Evolutionary conservation across 257 asterid genomes (phyloP).

Genomic region (Nicotiana sylvestris): DNA sequence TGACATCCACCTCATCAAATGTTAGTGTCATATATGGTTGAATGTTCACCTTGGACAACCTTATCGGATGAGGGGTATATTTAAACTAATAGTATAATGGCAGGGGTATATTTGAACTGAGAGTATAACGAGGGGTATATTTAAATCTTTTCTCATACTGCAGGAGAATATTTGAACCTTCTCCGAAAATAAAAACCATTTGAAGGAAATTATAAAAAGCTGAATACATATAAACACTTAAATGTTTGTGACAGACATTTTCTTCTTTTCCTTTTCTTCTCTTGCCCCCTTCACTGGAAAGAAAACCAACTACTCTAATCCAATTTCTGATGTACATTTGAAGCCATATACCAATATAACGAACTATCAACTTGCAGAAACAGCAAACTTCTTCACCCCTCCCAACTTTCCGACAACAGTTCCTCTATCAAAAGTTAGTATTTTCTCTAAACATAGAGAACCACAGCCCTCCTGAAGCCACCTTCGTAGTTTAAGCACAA

Average conservation of each 20-base stretch:
- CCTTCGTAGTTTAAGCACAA: neutral
- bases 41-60: no score
- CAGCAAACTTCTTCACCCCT: conserved; percentile 4
- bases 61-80: no score
- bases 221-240: neutral
- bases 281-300: neutral
- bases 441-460: neutral
- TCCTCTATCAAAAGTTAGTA: neutral
- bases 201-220: neutral
- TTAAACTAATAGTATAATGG: no score
- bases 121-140: no score
- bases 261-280: neutral
- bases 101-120: no score
- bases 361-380: neutral
- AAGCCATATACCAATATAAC: neutral
- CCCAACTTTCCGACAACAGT: neutral
- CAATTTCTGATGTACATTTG: conserved; percentile 9
- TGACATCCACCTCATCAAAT: no score
- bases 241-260: neutral
- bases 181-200: neutral
- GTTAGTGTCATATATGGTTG: no score
- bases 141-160: no score
- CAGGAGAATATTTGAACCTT: no score
- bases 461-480: neutral
- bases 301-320: conserved; percentile 3